Conservation (phyloP, 1,284 basidiomycete species). For the Golubevia pallescens region DNA sequence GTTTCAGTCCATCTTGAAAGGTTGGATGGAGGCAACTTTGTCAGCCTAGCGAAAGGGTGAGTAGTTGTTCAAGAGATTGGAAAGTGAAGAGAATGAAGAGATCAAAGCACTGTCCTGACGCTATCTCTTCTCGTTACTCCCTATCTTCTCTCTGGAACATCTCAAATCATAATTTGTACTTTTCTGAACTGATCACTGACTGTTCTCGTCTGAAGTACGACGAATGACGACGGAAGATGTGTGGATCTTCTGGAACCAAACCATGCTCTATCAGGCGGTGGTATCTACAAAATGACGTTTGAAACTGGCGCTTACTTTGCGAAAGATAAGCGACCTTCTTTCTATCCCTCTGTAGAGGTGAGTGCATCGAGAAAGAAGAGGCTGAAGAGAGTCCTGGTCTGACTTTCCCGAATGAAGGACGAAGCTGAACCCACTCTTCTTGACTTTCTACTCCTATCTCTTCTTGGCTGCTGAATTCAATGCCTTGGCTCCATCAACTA, state of each 20-base stretch:
- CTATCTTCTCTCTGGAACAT: constrained; percentile 6
- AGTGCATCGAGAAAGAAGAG: too few species aligned
- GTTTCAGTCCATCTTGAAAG: constrained; percentile 70
- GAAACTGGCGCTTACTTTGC: constrained; percentile 82
- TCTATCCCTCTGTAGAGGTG: constrained; percentile 89
- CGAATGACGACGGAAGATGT: constrained; percentile 82
- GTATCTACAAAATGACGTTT: constrained; percentile 82
- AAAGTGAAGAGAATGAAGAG: too few species aligned
- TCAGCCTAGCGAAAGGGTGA: constrained; percentile 73
- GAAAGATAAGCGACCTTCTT: constrained; percentile 71
- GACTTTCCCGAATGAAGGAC: too few species aligned
- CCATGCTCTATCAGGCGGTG: constrained; percentile 68
- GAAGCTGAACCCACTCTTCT: too few species aligned
- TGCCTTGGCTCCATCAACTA: neutral
- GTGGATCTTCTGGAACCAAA: constrained; percentile 72
- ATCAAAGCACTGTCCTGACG: too few species aligned
- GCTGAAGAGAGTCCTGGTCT: too few species aligned
- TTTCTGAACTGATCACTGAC: too few species aligned
- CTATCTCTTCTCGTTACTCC: too few species aligned
- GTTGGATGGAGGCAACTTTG: constrained; percentile 66
- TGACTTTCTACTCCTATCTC: too few species aligned
- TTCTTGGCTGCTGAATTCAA: too few species aligned
- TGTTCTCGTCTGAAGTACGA: too few species aligned
- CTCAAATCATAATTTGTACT: constrained; percentile 5
- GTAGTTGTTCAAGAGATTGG: neutral